Base-by-base conservation (phyloP, 352 stramenopile genomes). In the Globisporangium mamillatum region DNA sequence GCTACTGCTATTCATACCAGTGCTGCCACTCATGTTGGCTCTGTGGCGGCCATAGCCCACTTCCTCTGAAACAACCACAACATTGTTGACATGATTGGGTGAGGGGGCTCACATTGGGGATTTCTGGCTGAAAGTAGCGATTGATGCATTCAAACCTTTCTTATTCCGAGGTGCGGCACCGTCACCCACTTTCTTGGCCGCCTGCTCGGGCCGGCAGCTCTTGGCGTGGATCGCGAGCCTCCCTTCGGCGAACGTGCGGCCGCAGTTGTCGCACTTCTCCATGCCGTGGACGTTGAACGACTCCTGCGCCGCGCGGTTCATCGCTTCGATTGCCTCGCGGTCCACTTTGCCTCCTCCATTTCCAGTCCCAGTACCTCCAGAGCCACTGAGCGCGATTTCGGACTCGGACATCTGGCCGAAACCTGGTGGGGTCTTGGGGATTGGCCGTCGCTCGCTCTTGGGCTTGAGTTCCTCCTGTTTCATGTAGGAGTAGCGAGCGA, bases 181-280 rank as follows among this genome's bases (percentile, higher is more conserved):
- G 12, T 93, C 84, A 0, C 63, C 75, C 8, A 84, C 65, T 25
- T 83, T 84, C 57, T 84, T 84, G 0, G 81, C 66, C 9, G 73
- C 69, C 32, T 67, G 82, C 12, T 84, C 77, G 0, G 78, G 72
- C 6, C 70, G 73, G 36, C 82, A 93, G 55, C 85, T 93, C 36
- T 77, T 81, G 58, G 75, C 80, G 65, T 93, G 85, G 53, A 93
- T 91, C 1, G 81, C 82, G 1, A 93, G 77, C 62, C 85, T 72
- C 4, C 85, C 85, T 73, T 93, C 82, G 12, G 85, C 82, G 63
- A 94, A 94, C 2, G 81, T 93, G 34, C 86, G 76, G 0, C 84
- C 82, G 61, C 86, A 94, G 69, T 79, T 82, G 22, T 90, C 81
- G 58, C 86, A 94, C 48, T 83, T 90, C 66, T 94, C 86, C 84